Base-by-base conservation (phyloP, 208 protist species). In the Trypanosoma platydactyli region DNA sequence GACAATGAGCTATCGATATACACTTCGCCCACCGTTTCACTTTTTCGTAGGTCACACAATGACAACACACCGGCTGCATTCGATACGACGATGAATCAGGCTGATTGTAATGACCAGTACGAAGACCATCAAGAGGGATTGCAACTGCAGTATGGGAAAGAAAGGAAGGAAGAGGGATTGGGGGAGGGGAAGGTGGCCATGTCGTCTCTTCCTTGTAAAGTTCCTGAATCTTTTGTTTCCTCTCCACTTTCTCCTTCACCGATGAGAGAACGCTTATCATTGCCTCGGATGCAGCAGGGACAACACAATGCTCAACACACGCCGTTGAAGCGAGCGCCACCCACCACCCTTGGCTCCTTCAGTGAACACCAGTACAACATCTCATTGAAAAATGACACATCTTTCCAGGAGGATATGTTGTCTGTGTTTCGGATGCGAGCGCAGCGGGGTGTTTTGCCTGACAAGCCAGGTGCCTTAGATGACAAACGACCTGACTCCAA, bases 21-120 rank as follows among this genome's bases (percentile, higher is more conserved):
- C 41, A 68, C 51, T 0, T 68, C 53, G 12, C 53, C 64, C 18
- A 61, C 61, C 24, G 1, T 68, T 15, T 25, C 27, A 12, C 53
- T 38, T 30, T 42, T 13, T 13, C 3, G 11, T 1, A 42, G 13
- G 42, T 45, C 16, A 53, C 4, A 1, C 3, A 29, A 53, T 45
- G n/a, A 22, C 12, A 15, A 15, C 24, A 40, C 11, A 16, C 20
- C 33, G 1, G 3, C 61, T 50, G 12, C 24, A 29, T 1, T 46
- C 4, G 3, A 5, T 53, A 15, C 25, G 3, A 38, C 20, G 27
- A 35, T 0, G 20, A 57, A 22, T 30, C 40, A 27, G 15, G 24
- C 22, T 0, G 6, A 44, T 11, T 6, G 44, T 40, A n/a, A n/a
- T n/a, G n/a, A n/a, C n/a, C n/a, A n/a, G n/a, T n/a, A n/a, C n/a